A percentile compares a stretch with the other conserved stretches of the same genome.
These are phyloP conservation scores for Dalbergia cochinchinensis DNA, from an alignment of 306 rosid species.

Conservation along the genomic window DNA sequence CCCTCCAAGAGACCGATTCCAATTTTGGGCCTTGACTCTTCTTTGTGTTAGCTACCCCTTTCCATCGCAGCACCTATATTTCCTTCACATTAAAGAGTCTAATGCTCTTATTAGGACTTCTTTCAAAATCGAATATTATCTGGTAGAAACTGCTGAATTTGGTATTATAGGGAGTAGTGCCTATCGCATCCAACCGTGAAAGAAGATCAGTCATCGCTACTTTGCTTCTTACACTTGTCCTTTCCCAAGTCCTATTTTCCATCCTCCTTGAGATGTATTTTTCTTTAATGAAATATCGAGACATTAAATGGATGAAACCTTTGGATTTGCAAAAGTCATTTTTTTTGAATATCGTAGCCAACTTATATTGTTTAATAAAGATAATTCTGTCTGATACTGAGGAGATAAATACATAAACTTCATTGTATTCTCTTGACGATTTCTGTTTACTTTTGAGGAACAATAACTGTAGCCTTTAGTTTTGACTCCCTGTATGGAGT, in stretches of 20 bases:
- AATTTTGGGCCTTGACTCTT: background rate
- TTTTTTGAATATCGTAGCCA: constrained; percentile 21
- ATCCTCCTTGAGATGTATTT: background rate
- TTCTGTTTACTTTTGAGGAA: constrained; percentile 3
- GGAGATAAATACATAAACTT: constrained; percentile 19
- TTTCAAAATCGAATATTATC: background rate
- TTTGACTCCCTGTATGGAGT: constrained; percentile 15
- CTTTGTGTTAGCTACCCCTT: background rate
- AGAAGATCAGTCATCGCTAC: background rate
- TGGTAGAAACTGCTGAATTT: background rate
- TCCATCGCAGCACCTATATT: background rate
- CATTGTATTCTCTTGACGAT: background rate
- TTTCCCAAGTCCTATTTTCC: background rate
- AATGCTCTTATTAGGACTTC: constrained; percentile 1
- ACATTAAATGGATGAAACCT: background rate
- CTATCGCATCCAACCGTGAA: background rate
- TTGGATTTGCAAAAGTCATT: background rate
- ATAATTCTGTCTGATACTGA: background rate
- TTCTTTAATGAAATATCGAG: background rate
- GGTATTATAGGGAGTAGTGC: background rate
- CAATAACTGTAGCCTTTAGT: background rate
- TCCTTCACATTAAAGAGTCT: constrained; percentile 16
- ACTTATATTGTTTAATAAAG: constrained; percentile 1
- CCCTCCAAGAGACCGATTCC: background rate
- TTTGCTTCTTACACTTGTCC: background rate